Evolutionary conservation across 805 yeast species (phyloP).

Genomic region (Saturnispora galanensis): DNA sequence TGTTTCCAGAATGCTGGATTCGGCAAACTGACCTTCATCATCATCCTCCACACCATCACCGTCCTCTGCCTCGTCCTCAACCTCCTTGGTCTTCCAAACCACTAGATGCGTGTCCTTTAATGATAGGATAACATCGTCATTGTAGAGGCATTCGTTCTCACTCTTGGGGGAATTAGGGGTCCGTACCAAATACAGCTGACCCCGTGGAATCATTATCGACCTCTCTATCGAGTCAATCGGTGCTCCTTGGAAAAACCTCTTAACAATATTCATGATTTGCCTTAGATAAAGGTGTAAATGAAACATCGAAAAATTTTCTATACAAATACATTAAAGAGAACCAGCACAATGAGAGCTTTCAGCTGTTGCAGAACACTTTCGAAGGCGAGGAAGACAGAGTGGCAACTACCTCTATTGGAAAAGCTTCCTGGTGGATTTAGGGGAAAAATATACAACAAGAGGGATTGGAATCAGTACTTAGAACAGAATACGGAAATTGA

Average conservation of each 20-base stretch:
- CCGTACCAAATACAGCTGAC: conserved; percentile 66
- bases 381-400: conserved; percentile 18
- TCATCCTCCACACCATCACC: conserved; percentile 38
- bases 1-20: conserved; percentile 54
- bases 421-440: conserved; percentile 27
- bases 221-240: conserved; percentile 41
- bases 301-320: neutral
- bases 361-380: too few relatives aligned
- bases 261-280: conserved; percentile 55
- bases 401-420: conserved; percentile 29
- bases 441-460: conserved; percentile 25
- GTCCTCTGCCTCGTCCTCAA: conserved; percentile 40
- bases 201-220: conserved; percentile 62
- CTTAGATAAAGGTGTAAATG: neutral
- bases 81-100: conserved; percentile 60
- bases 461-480: conserved; percentile 21
- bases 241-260: conserved; percentile 36
- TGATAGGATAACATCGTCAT: conserved; percentile 57
- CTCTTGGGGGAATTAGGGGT: conserved; percentile 80
- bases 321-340: too few relatives aligned
- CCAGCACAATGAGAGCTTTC: too few relatives aligned
- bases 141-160: conserved; percentile 70
- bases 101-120: conserved; percentile 39
- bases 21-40: conserved; percentile 28
- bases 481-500: conserved; percentile 9